phyloP scores from a whole-genome alignment of 1,139 yeast genomes.

The Saccharomyces pastorianus region DNA sequence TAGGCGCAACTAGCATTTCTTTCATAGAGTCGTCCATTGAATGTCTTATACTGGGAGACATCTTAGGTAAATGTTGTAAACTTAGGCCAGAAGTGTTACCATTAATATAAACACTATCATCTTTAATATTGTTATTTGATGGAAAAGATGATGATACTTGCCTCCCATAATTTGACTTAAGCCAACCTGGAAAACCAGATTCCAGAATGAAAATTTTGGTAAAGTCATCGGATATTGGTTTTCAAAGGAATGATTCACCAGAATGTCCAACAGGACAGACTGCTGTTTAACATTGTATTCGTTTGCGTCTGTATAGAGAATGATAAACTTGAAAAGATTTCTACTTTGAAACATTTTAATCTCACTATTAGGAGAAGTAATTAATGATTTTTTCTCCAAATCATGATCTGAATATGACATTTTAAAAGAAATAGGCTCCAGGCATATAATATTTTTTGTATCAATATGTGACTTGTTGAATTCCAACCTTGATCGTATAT shows the following conservation, averaged over 20 bases:
- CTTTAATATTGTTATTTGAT: constrained; percentile 5
- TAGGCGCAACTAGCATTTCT: constrained; percentile 18
- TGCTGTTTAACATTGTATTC: constrained; percentile 18
- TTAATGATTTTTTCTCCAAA: constrained; percentile 48
- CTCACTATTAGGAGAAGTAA: constrained; percentile 48
- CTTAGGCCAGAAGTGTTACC: constrained; percentile 22
- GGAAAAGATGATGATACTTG: background rate
- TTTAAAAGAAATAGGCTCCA: constrained; percentile 57
- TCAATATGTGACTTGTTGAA: constrained; percentile 56
- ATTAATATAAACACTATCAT: constrained; percentile 19
- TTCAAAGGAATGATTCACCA: constrained; percentile 23
- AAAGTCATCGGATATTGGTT: constrained; percentile 15
- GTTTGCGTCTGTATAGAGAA: constrained; percentile 45
- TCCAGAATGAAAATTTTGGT: constrained; percentile 16
- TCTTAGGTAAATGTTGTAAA: constrained; percentile 19
- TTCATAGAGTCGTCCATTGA: constrained; percentile 19
- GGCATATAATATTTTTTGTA: constrained; percentile 47
- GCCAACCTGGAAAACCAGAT: constrained; percentile 23
- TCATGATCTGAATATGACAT: constrained; percentile 47
- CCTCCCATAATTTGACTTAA: constrained; percentile 7
- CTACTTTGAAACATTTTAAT: constrained; percentile 45
- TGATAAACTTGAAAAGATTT: constrained; percentile 49
- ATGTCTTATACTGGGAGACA: constrained; percentile 12
- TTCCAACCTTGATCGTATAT: constrained; percentile 52
- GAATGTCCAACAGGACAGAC: constrained; percentile 16